Evolutionary conservation across 805 yeast species (phyloP), one percentile per base, ranked within the genome.

Genomic region (Lachancea lanzarotensis): DNA sequence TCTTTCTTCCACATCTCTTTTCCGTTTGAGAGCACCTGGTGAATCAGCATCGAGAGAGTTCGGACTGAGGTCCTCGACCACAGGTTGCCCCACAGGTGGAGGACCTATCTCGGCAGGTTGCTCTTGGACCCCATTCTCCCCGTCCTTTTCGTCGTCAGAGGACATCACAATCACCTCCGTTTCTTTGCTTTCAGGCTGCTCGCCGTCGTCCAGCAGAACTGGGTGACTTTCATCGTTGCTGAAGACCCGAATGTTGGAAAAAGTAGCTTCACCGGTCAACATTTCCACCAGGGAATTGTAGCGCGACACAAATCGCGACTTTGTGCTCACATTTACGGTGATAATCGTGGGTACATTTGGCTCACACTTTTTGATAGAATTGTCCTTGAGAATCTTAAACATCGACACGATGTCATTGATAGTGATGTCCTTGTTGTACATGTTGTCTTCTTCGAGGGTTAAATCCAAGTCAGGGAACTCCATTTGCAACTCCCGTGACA

Each of bases 211-310:
- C 2, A 65, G 39, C 1, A 63, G 45, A 6, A 65, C 48, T 1
- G 69, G 69, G 46, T 63, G 54, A 8, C 54, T 48, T 35, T 57
- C 53, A 41, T 61, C 60, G 31, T 65, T 65, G 15, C 60, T 51
- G 43, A 63, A 65, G 1, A 65, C 66, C 27, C 48, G 48, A 4
- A 61, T 55, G 32, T 61, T 60, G 3, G 48, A 40, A 13, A 65
- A 49, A 9, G 64, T 59, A 2, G 67, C 68, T 26, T 49, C 43
- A 36, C 60, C 60, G 31, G 62, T 65, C 6, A 66, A 57, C 27
- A 63, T 34, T 41, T 65, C 69, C 1, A 65, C 68, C 25, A 65
- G 41, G 1, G 61, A 53, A 38, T 65, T 65, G 43, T 59, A 65
- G 16, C 69, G 56, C 2, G 62, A 53, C 1, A 63, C 63, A 54